phyloP scores from a whole-genome alignment of 441 rosid species.

The Isatis lusitanica region DNA sequence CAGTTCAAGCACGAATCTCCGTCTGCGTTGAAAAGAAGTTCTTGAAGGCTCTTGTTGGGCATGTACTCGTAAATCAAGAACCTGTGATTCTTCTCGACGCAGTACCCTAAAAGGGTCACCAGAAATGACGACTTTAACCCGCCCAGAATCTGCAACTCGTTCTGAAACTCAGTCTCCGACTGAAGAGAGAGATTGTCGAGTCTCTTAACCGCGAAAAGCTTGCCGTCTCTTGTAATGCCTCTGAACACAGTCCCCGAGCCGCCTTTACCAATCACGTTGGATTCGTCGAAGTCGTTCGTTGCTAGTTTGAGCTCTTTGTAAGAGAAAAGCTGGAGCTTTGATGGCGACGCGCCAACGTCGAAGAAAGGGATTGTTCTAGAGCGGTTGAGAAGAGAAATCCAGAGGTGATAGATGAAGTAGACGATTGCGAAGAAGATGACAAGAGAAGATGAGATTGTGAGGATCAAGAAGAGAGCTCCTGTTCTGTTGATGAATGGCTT shows the following conservation, averaged over 20 bases:
- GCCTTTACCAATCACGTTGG: slow-evolving; percentile 85
- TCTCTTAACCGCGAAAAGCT: slow-evolving; percentile 77
- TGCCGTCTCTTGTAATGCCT: slow-evolving; percentile 76
- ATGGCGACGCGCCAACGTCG: slow-evolving; percentile 58
- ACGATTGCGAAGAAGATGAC: slow-evolving; percentile 62
- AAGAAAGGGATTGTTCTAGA: slow-evolving; percentile 80
- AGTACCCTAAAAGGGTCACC: slow-evolving; percentile 77
- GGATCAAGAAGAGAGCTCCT: slow-evolving; percentile 59
- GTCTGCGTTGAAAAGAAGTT: slow-evolving; percentile 62
- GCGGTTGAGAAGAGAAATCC: slow-evolving; percentile 60
- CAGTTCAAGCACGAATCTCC: slow-evolving; percentile 58
- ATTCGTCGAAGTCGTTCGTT: slow-evolving; percentile 67
- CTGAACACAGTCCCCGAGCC: slow-evolving; percentile 92
- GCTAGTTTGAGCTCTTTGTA: slow-evolving; percentile 81
- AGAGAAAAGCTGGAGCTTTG: slow-evolving; percentile 68
- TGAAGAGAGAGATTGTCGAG: slow-evolving; percentile 66
- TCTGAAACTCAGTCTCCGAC: slow-evolving; percentile 86
- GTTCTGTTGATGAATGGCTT: slow-evolving; percentile 50
- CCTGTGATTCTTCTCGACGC: slow-evolving; percentile 67
- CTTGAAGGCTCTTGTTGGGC: slow-evolving; percentile 94
- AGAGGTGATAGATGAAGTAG: slow-evolving; percentile 82
- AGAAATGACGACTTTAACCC: slow-evolving; percentile 74
- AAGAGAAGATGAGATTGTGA: slow-evolving; percentile 65
- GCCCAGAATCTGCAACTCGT: slow-evolving; percentile 95
- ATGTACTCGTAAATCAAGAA: slow-evolving; percentile 87